Conservation (phyloP, 306 rosid species). For the Ochetophila trinervis region DNA sequence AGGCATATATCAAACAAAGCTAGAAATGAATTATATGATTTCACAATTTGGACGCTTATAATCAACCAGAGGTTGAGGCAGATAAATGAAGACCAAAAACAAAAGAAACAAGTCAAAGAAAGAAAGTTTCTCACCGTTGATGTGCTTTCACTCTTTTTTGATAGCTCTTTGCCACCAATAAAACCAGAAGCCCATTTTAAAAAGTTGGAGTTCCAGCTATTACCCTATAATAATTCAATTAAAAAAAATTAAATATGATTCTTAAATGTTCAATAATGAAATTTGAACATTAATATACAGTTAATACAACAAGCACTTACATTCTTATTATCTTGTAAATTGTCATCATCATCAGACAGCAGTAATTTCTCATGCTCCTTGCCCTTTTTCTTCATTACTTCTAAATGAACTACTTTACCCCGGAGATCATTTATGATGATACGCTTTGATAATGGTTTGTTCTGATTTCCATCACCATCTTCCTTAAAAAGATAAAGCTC, state of each 20-base stretch:
- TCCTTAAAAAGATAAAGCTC: slow-evolving; percentile 82
- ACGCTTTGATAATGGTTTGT: slow-evolving; percentile 59
- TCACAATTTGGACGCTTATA: neutral
- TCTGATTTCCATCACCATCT: slow-evolving; percentile 51
- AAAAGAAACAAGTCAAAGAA: slow-evolving; percentile 17
- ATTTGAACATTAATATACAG: neutral
- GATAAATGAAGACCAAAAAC: slow-evolving; percentile 14
- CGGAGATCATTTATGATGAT: slow-evolving; percentile 79
- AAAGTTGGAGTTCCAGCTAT: slow-evolving; percentile 80
- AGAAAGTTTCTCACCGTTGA: slow-evolving; percentile 42
- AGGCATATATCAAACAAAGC: neutral
- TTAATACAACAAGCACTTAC: slow-evolving; percentile 43
- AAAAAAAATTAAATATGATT: slow-evolving; percentile 4
- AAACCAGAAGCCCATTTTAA: slow-evolving; percentile 95
- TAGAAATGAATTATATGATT: neutral
- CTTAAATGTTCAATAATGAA: neutral
- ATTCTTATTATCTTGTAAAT: slow-evolving; percentile 43
- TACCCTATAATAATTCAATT: slow-evolving; percentile 47
- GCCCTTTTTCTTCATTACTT: slow-evolving; percentile 83
- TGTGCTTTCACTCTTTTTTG: slow-evolving; percentile 53
- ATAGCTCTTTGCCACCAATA: slow-evolving; percentile 58
- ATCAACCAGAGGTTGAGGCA: slow-evolving; percentile 6
- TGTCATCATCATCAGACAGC: slow-evolving; percentile 51
- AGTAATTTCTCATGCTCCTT: slow-evolving; percentile 84
- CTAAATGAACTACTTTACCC: slow-evolving; percentile 92